These are phyloP conservation scores for Solanum appendiculatum DNA, from an alignment of 257 asterid species.

Conservation along the genomic window DNA sequence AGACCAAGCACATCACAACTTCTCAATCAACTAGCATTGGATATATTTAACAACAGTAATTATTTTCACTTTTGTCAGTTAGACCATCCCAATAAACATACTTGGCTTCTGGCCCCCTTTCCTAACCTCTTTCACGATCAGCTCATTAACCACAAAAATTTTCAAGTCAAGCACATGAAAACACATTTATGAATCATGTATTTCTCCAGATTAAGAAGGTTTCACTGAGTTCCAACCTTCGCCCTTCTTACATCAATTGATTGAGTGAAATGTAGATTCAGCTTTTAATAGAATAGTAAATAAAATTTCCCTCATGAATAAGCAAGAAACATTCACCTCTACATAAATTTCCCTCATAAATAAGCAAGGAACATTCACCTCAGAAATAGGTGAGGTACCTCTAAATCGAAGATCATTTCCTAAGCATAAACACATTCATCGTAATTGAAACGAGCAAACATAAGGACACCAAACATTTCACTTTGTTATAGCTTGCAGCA, in stretches of 20 bases:
- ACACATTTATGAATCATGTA: not conserved
- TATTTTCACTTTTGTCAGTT: not conserved
- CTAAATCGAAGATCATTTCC: not conserved
- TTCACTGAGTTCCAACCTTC: not conserved
- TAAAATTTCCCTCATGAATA: not conserved
- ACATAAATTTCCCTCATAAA: not conserved
- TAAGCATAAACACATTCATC: not conserved
- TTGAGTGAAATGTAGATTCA: not conserved
- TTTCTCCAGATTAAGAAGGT: not conserved
- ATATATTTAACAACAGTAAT: not conserved
- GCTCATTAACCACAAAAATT: not conserved
- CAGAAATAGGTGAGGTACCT: not conserved
- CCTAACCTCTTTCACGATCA: not conserved
- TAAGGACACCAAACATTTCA: not conserved
- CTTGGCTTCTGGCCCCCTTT: not conserved
- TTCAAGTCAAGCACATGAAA: not conserved
- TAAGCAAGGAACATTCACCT: not conserved
- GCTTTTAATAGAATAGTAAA: not conserved
- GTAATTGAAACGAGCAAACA: not conserved
- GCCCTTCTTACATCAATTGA: not conserved
- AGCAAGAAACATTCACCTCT: not conserved
- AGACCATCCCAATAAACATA: not conserved
- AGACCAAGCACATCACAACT: not conserved
- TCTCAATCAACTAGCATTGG: not conserved
- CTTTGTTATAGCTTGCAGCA: not conserved